phyloP scores from a whole-genome alignment of 208 protist genomes.

The Leishmania tropica region DNA sequence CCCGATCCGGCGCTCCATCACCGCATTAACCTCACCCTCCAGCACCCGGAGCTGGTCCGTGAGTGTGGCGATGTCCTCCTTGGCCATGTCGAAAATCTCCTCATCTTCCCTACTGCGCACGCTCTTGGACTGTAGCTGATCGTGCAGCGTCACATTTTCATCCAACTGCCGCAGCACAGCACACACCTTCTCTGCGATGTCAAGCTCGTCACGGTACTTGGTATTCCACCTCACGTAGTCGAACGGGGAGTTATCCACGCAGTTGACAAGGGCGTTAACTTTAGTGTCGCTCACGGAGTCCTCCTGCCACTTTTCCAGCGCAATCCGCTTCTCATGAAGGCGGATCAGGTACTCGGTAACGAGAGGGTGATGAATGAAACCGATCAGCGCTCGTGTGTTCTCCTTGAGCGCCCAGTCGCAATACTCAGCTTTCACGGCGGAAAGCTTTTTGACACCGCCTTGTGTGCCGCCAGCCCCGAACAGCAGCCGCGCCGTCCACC shows the following conservation, averaged over 20 bases:
- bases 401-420: slow-evolving; percentile 60
- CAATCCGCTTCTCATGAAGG: slow-evolving; percentile 54
- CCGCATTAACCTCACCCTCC: slow-evolving; percentile 52
- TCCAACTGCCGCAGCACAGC: slow-evolving; percentile 55
- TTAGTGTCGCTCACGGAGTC: not conserved
- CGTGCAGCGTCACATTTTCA: slow-evolving; percentile 59
- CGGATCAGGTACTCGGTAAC: slow-evolving; percentile 87
- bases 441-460: slow-evolving; percentile 76
- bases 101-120: slow-evolving; percentile 45
- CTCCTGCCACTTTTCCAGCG: slow-evolving; percentile 62
- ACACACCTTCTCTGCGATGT: slow-evolving; percentile 55
- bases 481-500: slow-evolving; percentile 24
- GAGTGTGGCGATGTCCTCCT: slow-evolving; percentile 69
- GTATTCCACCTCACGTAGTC: slow-evolving; percentile 79
- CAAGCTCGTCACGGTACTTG: slow-evolving; percentile 77
- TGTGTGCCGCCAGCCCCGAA: slow-evolving; percentile 86
- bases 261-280: slow-evolving; percentile 31
- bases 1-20: slow-evolving; percentile 72
- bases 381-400: slow-evolving; percentile 50
- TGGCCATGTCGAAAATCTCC: slow-evolving; percentile 73
- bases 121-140: slow-evolving; percentile 33
- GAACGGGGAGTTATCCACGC: slow-evolving; percentile 53
- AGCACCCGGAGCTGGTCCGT: slow-evolving; percentile 45
- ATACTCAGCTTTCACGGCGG: slow-evolving; percentile 51
- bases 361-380: slow-evolving; percentile 73